phyloP scores from a whole-genome alignment of 2,329 filamentous ascomycete species.

The Exserohilum turcica region DNA sequence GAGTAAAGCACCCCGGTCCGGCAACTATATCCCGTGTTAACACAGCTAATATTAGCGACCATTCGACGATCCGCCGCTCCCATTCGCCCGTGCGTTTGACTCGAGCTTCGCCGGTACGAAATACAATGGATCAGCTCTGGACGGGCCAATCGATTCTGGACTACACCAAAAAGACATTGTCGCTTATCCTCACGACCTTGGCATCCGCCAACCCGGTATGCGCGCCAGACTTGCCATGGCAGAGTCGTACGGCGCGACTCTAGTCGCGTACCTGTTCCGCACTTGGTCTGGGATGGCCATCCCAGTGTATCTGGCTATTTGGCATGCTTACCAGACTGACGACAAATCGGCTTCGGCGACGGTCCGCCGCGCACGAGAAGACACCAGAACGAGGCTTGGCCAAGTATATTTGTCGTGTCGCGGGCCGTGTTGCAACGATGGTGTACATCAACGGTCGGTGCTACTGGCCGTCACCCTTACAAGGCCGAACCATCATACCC shows the following conservation, averaged over 20 bases:
- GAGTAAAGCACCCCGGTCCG: constrained; percentile 33
- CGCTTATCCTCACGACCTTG: constrained; percentile 6
- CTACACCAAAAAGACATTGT: constrained; percentile 19
- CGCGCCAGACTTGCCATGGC: constrained; percentile 10
- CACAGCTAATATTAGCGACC: constrained; percentile 42
- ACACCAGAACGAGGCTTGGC: constrained; percentile 10
- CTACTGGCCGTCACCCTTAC: background rate
- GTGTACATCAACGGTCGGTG: background rate
- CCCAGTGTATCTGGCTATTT: constrained; percentile 24
- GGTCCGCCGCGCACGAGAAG: constrained; percentile 14
- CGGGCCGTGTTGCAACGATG: background rate
- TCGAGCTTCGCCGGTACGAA: constrained; percentile 20
- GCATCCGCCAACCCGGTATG: constrained; percentile 17
- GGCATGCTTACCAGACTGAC: constrained; percentile 37
- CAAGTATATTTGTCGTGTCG: constrained; percentile 19
- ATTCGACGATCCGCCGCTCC: constrained; percentile 20
- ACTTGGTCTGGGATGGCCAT: constrained; percentile 20
- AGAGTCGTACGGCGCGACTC: constrained; percentile 13
- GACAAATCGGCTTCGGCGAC: constrained; percentile 22
- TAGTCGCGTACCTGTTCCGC: constrained; percentile 18
- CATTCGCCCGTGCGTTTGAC: constrained; percentile 25
- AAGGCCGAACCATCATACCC: background rate
- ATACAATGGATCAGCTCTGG: constrained; percentile 10
- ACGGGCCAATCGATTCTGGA: constrained; percentile 14
- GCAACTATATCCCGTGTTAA: constrained; percentile 32